Base-by-base conservation (phyloP, 2,329 filamentous ascomycete species). In the Elsinoe fawcettii region DNA sequence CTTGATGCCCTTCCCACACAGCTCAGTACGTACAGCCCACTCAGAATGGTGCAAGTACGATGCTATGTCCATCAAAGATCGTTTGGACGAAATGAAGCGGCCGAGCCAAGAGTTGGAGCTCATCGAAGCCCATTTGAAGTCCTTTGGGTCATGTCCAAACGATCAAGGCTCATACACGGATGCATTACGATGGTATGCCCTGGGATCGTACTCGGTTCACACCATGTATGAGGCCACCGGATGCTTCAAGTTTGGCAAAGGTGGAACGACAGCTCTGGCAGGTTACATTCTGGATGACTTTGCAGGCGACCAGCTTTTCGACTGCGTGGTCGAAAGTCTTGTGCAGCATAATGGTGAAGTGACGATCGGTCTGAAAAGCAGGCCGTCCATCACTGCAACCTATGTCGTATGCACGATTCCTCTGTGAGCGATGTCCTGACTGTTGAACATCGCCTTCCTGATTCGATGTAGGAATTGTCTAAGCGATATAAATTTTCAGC, bases 1-100 rank as follows among this genome's bases (percentile, higher is more conserved):
- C 0, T 43, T 72, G 1, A 72, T 73, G 69, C 71, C 71, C 0
- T 73, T 65, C 41, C 71, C 71, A 0, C 67, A 71, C 47, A 68
- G 71, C 11, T 64, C 68, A 0, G 59, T 66, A 5, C 63, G 66
- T 3, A 59, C 62, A 8, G 66, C 68, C 0, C 14, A n/a, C 12
- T 5, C 12, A 20, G 51, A 56, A 11, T 61, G 62, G 0, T 57
- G 58, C 0, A 59, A 60, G n/a, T 67, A 66, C 34, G 67, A 70
- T 36, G 59, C 61, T 9, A 58, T 72, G 2, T 66, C 56, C 0
- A 64, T 66, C 1, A 59, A 63, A 22, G 65, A 71, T 1, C 65
- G 70, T 0, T 56, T 73, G 0, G 65, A 69, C 14, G 60, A 65
- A 37, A 53, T 70, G 3, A 54, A 59, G 2, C 41, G 67, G 2